Evolutionary conservation across 2,329 filamentous ascomycete genomes (phyloP), one percentile per base, ranked within the genome.

Genomic region (Ceratocystis eucalypticola): DNA sequence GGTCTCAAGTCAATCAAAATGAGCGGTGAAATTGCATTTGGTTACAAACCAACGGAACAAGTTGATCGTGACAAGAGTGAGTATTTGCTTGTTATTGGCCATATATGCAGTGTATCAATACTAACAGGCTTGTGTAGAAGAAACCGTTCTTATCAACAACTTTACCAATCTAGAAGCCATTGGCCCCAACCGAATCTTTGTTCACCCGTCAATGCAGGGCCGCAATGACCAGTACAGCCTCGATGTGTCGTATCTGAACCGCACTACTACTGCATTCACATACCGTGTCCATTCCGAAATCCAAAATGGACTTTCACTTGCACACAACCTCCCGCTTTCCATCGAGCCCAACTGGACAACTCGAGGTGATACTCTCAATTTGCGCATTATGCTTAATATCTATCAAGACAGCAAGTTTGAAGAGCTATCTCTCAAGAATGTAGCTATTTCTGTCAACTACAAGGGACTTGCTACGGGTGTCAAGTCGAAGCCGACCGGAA

Each of bases 151-250:
- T 22, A 84, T 99, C 68, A 90, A 96, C 72, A 94, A 96, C 73
- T 96, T 96, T 73, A 77, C 86, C 8, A 82, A 83, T n/a, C 82
- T 99, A 5, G 94, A 97, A 72, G 91, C 90, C 72, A 92, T 99
- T 66, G 92, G 91, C 0, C 91, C 92, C 1, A 99, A 99, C 74
- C 90, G 91, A 55, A 89, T 91, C 67, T 96, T 97, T 76, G 86
- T 97, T 64, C 84, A 86, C 41, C 88, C 91, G 70, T 79, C 82
- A 4, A 76, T 78, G 0, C 73, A 80, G 0, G 84, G 87, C 8
- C 85, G 83, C 67, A 82, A 88, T 2, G 92, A 95, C 67, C 87
- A 93, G 72, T 99, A 95, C 76, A 83, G 79, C 0, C 78, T 99
- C 41, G 84, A 92, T 69, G 77, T 94, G 5, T 80, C 85, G 15